Evolutionary conservation across 768 basidiomycete genomes (phyloP).

Genomic region (Tylopilus sp.): DNA sequence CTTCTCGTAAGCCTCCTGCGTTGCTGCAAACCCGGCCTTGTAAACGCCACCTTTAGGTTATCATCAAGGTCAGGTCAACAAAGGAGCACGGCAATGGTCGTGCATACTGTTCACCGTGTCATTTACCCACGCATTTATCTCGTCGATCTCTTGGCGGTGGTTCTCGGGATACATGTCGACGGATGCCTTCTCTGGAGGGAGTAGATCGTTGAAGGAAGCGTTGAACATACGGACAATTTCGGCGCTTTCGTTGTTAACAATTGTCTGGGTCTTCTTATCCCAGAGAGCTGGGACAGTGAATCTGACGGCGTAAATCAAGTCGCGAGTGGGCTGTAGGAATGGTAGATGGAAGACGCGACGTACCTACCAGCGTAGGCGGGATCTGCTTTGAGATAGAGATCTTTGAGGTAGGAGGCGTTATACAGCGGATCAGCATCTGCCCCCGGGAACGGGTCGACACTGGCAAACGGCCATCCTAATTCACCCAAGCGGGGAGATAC

Average conservation of each 20-base stretch:
- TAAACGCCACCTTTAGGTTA: conserved; percentile 73
- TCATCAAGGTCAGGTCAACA: background rate
- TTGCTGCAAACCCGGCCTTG: conserved; percentile 81
- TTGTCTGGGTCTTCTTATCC: conserved; percentile 83
- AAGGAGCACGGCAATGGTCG: conserved; percentile 1
- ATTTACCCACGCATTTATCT: conserved; percentile 83
- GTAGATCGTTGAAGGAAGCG: conserved; percentile 69
- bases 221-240: conserved; percentile 97
- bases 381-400: conserved; percentile 78
- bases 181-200: conserved; percentile 61
- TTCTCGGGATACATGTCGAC: conserved; percentile 78
- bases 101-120: conserved; percentile 74
- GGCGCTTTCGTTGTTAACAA: conserved; percentile 94
- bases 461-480: conserved; percentile 86
- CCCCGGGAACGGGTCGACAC: conserved; percentile 61
- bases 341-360: conserved; percentile 4
- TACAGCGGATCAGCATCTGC: conserved; percentile 76
- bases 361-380: conserved; percentile 70
- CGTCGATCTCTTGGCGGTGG: conserved; percentile 74
- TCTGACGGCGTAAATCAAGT: conserved; percentile 28
- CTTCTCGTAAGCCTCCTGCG: conserved; percentile 75
- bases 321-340: background rate
- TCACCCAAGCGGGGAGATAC: conserved; percentile 86
- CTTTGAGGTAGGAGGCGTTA: conserved; percentile 67
- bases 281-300: conserved; percentile 91